Evolutionary conservation across 2,329 filamentous ascomycete species (phyloP).

Genomic region (Chaetomium sp.): DNA sequence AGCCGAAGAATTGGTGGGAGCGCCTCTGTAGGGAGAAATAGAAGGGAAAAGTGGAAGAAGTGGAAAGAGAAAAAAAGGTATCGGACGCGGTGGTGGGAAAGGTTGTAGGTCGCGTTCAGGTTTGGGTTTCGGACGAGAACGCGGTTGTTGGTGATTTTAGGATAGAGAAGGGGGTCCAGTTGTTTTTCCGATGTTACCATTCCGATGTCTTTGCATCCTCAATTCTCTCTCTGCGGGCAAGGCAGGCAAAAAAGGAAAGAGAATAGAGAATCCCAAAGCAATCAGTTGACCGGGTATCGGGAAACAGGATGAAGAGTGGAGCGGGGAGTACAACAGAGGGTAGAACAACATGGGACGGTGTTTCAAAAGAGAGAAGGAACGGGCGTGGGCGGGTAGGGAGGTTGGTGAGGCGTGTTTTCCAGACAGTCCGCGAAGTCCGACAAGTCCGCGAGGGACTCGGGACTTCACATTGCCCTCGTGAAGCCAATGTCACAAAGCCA

Average conservation of each 20-base stretch:
- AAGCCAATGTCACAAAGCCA: constrained; percentile 8
- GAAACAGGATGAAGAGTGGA: constrained; percentile 1
- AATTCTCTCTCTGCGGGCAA: neutral
- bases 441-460: no score
- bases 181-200: constrained; percentile 17
- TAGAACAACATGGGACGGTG: neutral
- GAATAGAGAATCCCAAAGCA: neutral
- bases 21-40: neutral
- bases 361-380: neutral
- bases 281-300: neutral
- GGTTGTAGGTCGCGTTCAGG: no score
- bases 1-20: constrained; percentile 14
- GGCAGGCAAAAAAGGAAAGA: neutral
- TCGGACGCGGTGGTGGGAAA: no score
- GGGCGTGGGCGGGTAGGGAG: neutral
- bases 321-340: neutral
- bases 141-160: constrained; percentile 7
- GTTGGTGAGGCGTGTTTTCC: no score
- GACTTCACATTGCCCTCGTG: no score
- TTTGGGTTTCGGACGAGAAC: constrained; percentile 3
- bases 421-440: no score
- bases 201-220: neutral
- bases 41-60: constrained; percentile 7
- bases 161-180: constrained; percentile 8
- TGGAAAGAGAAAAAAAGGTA: neutral